A percentile compares a stretch with the other conserved stretches of the same genome.
Evolutionary conservation across 2,329 filamentous ascomycete species (phyloP).

Genomic region (Fusarium xyrophilum): DNA sequence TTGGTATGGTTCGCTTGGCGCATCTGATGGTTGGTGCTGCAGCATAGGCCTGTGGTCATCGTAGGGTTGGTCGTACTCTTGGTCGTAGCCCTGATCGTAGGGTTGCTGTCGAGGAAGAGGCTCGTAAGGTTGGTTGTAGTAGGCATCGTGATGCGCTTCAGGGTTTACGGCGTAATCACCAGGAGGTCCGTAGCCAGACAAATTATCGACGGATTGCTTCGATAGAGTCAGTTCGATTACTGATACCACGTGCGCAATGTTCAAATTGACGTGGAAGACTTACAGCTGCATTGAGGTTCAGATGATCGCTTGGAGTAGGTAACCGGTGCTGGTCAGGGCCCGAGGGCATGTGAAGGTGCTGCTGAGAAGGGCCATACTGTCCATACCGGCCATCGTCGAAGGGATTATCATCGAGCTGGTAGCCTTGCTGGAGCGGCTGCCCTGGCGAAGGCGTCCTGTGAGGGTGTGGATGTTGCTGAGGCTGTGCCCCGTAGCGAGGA

Average conservation of each 20-base stretch:
- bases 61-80: slow-evolving; percentile 71
- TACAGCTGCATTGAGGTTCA: slow-evolving; percentile 86
- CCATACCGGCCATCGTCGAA: slow-evolving; percentile 75
- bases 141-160: slow-evolving; percentile 66
- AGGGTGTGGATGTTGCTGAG: slow-evolving; percentile 43
- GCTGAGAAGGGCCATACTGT: slow-evolving; percentile 41
- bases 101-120: slow-evolving; percentile 53
- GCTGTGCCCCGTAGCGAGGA: slow-evolving; percentile 33
- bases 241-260: background rate
- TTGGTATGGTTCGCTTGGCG: slow-evolving; percentile 52
- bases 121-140: slow-evolving; percentile 25
- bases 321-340: slow-evolving; percentile 46
- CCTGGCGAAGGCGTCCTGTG: slow-evolving; percentile 77
- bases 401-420: slow-evolving; percentile 80
- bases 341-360: slow-evolving; percentile 43
- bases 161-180: slow-evolving; percentile 80
- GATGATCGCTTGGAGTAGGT: slow-evolving; percentile 72
- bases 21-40: slow-evolving; percentile 61
- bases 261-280: slow-evolving; percentile 47
- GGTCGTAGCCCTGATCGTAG: slow-evolving; percentile 74
- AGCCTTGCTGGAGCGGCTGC: slow-evolving; percentile 74
- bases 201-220: slow-evolving; percentile 61
- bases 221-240: slow-evolving; percentile 9
- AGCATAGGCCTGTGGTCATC: slow-evolving; percentile 82
- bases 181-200: slow-evolving; percentile 55